Conservation (phyloP, 495 filamentous ascomycete genomes). For the Copromyces sp. region DNA sequence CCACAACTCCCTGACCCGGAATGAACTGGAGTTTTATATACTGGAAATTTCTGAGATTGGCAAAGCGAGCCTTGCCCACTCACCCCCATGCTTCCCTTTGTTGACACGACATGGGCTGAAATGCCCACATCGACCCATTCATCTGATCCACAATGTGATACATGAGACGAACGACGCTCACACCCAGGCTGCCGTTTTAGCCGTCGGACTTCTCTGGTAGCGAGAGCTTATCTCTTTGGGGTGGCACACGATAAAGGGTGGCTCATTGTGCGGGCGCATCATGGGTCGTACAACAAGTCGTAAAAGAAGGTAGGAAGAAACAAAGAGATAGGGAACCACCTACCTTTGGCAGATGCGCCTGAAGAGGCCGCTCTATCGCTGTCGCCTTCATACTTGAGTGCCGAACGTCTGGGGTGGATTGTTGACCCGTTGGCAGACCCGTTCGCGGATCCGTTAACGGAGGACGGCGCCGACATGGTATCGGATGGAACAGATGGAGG, state of each 20-base stretch:
- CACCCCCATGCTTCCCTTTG: slow-evolving; percentile 1
- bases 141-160: neutral
- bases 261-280: neutral
- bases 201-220: neutral
- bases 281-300: neutral
- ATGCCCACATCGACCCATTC: neutral
- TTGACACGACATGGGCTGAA: neutral
- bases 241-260: neutral
- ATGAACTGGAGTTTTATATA: neutral
- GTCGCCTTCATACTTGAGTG: slow-evolving; percentile 35
- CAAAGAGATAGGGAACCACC: neutral
- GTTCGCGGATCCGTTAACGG: slow-evolving; percentile 1
- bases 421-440: neutral
- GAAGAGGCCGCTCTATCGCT: slow-evolving; percentile 24
- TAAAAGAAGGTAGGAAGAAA: neutral
- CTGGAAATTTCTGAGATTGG: neutral
- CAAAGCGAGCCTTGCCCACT: slow-evolving; percentile 2
- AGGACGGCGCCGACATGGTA: slow-evolving; percentile 18
- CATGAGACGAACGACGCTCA: neutral
- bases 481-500: neutral
- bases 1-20: neutral
- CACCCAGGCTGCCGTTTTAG: neutral
- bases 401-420: slow-evolving; percentile 29
- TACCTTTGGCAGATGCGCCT: slow-evolving; percentile 34
- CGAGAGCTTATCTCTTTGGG: neutral